phyloP scores from a whole-genome alignment of 139 green algal species.

The Tetraselmis striata region DNA sequence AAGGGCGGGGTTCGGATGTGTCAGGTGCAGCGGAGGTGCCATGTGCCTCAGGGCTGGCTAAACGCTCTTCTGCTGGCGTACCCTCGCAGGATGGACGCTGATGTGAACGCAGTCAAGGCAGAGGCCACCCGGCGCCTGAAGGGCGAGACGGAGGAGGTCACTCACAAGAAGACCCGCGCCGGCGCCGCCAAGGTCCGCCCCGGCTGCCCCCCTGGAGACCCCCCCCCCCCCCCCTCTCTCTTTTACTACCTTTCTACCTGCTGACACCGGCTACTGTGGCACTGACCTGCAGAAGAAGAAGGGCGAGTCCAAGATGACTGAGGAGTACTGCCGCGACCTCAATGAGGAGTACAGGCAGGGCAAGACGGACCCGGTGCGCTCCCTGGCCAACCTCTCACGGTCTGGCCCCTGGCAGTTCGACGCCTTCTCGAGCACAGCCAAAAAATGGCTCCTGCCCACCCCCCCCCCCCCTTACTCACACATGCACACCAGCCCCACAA shows the following conservation, averaged over 20 bases:
- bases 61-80: too few species aligned
- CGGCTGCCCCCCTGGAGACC: too few species aligned
- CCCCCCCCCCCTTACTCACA: too few species aligned
- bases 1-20: too few species aligned
- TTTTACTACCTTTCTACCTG: not conserved
- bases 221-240: not conserved
- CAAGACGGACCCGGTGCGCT: conserved; percentile 77
- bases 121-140: conserved; percentile 50
- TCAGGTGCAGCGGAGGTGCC: too few species aligned
- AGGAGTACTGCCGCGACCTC: conserved; percentile 87
- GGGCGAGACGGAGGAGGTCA: conserved; percentile 43
- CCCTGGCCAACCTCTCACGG: not conserved
- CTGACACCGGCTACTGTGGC: too few species aligned
- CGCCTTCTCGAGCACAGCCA: not conserved
- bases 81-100: not conserved
- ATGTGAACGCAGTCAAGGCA: conserved; percentile 31
- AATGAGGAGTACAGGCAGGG: conserved; percentile 57
- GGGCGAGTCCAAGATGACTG: conserved; percentile 49
- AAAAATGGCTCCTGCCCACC: conserved; percentile 1
- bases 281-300: too few species aligned
- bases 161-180: conserved; percentile 19
- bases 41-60: too few species aligned
- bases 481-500: too few species aligned
- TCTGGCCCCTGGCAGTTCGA: not conserved
- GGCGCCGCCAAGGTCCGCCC: not conserved